Conservation (phyloP, 2,329 filamentous ascomycete genomes). For the Drechslerella coelobrocha region DNA sequence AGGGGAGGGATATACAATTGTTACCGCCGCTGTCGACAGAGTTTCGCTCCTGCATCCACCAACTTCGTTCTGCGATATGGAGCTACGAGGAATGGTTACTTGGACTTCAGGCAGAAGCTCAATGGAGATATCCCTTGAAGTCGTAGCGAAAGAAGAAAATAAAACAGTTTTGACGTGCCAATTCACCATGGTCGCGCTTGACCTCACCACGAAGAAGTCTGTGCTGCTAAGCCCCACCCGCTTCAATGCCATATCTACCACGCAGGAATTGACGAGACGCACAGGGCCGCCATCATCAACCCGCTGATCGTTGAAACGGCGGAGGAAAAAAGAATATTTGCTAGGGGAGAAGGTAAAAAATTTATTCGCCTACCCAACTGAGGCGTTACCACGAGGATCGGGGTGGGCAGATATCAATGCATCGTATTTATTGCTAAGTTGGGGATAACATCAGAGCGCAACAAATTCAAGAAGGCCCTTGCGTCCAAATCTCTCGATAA, state of each 20-base stretch:
- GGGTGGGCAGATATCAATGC: no score
- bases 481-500: constrained; percentile 68
- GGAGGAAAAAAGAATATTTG: constrained; percentile 70
- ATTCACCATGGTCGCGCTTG: constrained; percentile 78
- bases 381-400: constrained; percentile 10
- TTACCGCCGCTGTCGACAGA: constrained; percentile 63
- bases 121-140: constrained; percentile 74
- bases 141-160: constrained; percentile 63
- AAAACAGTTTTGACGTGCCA: constrained; percentile 74
- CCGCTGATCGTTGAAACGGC: constrained; percentile 69
- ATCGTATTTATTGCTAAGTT: no score
- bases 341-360: constrained; percentile 66
- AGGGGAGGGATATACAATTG: constrained; percentile 62
- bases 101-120: constrained; percentile 67
- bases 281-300: constrained; percentile 68
- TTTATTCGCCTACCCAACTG: not conserved
- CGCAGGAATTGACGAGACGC: constrained; percentile 9
- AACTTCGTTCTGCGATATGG: constrained; percentile 78
- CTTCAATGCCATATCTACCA: constrained; percentile 17
- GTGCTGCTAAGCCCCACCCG: not conserved
- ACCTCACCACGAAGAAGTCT: constrained; percentile 71
- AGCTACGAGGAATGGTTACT: constrained; percentile 69
- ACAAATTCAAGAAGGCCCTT: constrained; percentile 70
- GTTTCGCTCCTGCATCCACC: constrained; percentile 71
- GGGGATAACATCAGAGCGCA: constrained; percentile 62